Evolutionary conservation across 2,329 filamentous ascomycete genomes (phyloP).

Genomic region (Colletotrichum euphorbiae): DNA sequence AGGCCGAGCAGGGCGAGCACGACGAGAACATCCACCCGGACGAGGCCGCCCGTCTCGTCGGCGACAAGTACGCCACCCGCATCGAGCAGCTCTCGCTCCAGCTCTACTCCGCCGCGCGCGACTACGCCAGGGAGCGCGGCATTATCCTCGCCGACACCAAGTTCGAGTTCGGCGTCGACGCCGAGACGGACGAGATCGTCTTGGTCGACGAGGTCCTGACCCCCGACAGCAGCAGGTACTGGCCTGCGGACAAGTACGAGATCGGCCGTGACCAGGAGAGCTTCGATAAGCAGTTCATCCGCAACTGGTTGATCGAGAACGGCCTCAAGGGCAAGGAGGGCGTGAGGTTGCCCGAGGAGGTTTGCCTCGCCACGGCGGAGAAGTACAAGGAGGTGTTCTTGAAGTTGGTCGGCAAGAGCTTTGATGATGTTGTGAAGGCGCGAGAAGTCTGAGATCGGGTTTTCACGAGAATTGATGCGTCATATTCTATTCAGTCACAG

Average conservation of each 20-base stretch:
- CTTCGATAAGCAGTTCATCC: slow-evolving; percentile 88
- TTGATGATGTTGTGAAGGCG: slow-evolving; percentile 46
- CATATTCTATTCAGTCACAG: too few relatives aligned
- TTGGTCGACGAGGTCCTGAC: slow-evolving; percentile 87
- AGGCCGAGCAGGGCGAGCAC: slow-evolving; percentile 82
- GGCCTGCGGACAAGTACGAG: slow-evolving; percentile 79
- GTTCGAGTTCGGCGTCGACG: slow-evolving; percentile 75
- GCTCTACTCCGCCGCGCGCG: slow-evolving; percentile 72
- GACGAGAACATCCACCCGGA: slow-evolving; percentile 87
- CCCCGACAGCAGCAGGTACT: slow-evolving; percentile 87
- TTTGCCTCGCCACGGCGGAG: slow-evolving; percentile 74
- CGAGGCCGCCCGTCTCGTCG: slow-evolving; percentile 71
- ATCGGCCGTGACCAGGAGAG: slow-evolving; percentile 81
- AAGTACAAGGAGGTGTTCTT: slow-evolving; percentile 80
- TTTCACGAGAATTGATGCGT: too few relatives aligned
- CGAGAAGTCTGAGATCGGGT: neutral
- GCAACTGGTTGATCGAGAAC: slow-evolving; percentile 82
- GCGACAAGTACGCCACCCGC: slow-evolving; percentile 70
- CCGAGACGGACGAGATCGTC: slow-evolving; percentile 74
- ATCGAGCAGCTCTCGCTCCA: slow-evolving; percentile 74
- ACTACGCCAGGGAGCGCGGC: slow-evolving; percentile 72
- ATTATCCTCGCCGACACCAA: slow-evolving; percentile 78
- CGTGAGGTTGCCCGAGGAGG: slow-evolving; percentile 77
- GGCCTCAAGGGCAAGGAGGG: slow-evolving; percentile 81
- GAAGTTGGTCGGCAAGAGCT: slow-evolving; percentile 68